Evolutionary conservation across 495 filamentous ascomycete species (phyloP).

Genomic region (Penicillium chermesinum): DNA sequence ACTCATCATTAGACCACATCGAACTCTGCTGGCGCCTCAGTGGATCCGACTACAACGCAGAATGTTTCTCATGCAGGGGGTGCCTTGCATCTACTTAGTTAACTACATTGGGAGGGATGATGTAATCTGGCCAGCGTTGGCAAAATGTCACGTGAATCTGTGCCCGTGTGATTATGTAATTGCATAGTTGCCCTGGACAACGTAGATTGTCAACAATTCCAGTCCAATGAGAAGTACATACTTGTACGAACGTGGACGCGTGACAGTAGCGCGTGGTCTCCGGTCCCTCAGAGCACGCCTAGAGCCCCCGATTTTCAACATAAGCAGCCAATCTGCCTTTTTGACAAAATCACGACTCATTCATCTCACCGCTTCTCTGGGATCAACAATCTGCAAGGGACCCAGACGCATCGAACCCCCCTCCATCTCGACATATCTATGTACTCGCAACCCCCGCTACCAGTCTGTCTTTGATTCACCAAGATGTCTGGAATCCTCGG

Average conservation of each 20-base stretch:
- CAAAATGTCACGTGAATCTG: too few species aligned
- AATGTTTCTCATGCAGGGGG: too few species aligned
- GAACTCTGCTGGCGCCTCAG: too few species aligned
- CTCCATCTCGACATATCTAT: conserved; percentile 1
- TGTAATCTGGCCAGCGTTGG: too few species aligned
- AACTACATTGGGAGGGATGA: too few species aligned
- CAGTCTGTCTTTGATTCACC: not conserved
- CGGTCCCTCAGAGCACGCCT: not conserved
- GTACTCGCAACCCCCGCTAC: not conserved
- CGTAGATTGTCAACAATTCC: conserved; percentile 13
- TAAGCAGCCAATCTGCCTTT: not conserved
- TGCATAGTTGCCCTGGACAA: conserved; percentile 20
- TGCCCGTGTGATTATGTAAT: conserved; percentile 13
- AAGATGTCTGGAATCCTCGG: conserved; percentile 27
- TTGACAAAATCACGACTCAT: not conserved
- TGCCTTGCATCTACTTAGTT: too few species aligned
- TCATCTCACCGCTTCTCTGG: conserved; percentile 14
- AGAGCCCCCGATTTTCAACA: not conserved
- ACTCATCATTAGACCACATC: too few species aligned
- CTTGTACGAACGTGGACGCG: conserved; percentile 1
- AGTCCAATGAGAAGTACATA: not conserved
- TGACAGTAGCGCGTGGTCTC: conserved; percentile 3
- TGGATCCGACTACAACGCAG: too few species aligned
- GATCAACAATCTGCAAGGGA: conserved; percentile 16
- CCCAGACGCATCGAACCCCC: not conserved